These are phyloP conservation scores for Torulaspora globosa DNA, from an alignment of 1,139 yeast species.

Conservation along the genomic window DNA sequence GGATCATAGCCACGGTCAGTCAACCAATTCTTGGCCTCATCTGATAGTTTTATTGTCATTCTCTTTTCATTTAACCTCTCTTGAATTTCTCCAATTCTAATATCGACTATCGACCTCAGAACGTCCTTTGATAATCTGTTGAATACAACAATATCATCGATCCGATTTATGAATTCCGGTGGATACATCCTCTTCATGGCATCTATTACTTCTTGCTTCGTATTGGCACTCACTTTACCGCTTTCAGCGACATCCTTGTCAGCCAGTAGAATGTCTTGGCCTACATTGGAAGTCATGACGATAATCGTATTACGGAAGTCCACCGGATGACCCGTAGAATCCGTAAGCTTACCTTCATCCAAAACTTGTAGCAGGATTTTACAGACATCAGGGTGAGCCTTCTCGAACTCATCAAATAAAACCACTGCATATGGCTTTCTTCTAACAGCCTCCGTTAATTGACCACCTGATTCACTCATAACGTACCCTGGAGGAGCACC, in stretches of 20 bases:
- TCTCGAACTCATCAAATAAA: constrained; percentile 93
- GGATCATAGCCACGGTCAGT: constrained; percentile 87
- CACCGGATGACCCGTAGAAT: constrained; percentile 88
- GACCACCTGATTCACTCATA: constrained; percentile 90
- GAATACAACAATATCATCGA: constrained; percentile 86
- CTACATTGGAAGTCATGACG: constrained; percentile 96
- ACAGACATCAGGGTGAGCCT: constrained; percentile 98
- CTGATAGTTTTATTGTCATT: constrained; percentile 56
- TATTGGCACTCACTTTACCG: constrained; percentile 45
- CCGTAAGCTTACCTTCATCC: constrained; percentile 92
- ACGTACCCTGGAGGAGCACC: constrained; percentile 99
- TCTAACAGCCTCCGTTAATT: constrained; percentile 90
- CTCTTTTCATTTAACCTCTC: constrained; percentile 76
- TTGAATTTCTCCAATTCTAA: constrained; percentile 74
- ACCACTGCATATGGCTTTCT: constrained; percentile 92
- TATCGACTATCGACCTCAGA: constrained; percentile 72
- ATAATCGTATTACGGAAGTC: constrained; percentile 92
- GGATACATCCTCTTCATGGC: constrained; percentile 71
- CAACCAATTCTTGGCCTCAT: constrained; percentile 69
- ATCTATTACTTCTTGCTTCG: constrained; percentile 58
- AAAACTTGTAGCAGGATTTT: constrained; percentile 87
- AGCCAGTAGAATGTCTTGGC: constrained; percentile 77
- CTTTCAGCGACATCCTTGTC: constrained; percentile 52
- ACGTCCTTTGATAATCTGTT: constrained; percentile 78
- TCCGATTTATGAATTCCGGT: constrained; percentile 90